These are phyloP conservation scores for Dicorynia guianensis DNA, from an alignment of 306 rosid species.

Conservation along the genomic window DNA sequence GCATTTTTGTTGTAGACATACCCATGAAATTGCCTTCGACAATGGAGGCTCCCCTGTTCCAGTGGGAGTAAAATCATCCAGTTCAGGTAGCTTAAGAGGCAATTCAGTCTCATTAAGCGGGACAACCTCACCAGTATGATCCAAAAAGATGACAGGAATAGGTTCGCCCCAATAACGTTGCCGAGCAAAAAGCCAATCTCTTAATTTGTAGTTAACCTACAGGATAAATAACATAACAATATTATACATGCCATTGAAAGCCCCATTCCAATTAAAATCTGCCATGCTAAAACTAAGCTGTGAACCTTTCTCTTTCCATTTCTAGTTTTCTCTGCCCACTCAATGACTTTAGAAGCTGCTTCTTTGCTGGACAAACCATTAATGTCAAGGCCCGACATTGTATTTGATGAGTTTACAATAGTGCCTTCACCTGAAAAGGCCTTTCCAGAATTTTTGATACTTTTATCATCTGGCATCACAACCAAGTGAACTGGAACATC, in stretches of 20 bases:
- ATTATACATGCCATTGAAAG: slow-evolving; percentile 28
- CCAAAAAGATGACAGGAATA: slow-evolving; percentile 89
- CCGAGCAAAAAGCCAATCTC: slow-evolving; percentile 99
- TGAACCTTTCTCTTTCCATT: slow-evolving; percentile 88
- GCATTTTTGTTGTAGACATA: slow-evolving; percentile 39
- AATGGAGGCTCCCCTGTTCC: slow-evolving; percentile 99
- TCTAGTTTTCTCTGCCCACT: slow-evolving; percentile 88
- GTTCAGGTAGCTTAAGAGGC: slow-evolving; percentile 90
- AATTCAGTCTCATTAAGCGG: slow-evolving; percentile 79
- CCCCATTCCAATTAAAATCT: slow-evolving; percentile 27
- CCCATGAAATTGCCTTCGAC: slow-evolving; percentile 90
- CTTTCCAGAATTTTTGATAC: slow-evolving; percentile 54
- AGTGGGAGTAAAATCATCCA: slow-evolving; percentile 95
- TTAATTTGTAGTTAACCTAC: slow-evolving; percentile 92
- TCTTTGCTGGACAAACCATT: slow-evolving; percentile 81
- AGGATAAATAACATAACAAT: slow-evolving; percentile 39
- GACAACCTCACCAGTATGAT: slow-evolving; percentile 71
- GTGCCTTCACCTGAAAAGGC: slow-evolving; percentile 83
- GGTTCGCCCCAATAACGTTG: slow-evolving; percentile 99
- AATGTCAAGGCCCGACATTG: slow-evolving; percentile 69
- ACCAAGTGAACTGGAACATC: slow-evolving; percentile 73
- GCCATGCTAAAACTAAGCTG: slow-evolving; percentile 35
- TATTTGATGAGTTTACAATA: slow-evolving; percentile 69
- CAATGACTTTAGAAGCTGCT: slow-evolving; percentile 75
- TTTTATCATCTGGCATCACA: slow-evolving; percentile 69